Base-by-base conservation (phyloP, 768 basidiomycete genomes). In the Agaricus subrufescens region DNA sequence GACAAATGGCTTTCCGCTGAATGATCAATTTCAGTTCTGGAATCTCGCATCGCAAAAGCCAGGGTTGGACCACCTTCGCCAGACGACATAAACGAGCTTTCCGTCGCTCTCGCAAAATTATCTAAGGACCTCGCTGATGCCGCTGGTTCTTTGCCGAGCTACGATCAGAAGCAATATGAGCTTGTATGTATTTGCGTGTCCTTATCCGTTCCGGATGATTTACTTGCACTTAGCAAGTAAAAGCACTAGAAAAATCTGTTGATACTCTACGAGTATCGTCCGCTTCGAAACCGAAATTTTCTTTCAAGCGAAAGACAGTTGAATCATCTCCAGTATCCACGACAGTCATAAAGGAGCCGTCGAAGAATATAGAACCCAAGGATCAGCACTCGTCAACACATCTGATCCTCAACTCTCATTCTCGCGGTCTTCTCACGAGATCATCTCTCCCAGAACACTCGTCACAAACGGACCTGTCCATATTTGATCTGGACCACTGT, bases 81-180 rank as follows among this genome's bases (percentile, higher is more conserved):
- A 40, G 84, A 3, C 74, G 79, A 54, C 70, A 66, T 15, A 7
- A 34, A 34, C 11, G 34, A 34, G 3, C 60, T 87, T 7, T 71
- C 82, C 3, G 58, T 72, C 8, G 80, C 81, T 42, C 67, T 86
- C 19, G 78, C 84, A 3, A 81, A 79, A 57, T 67, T 90, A 44
- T 74, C 81, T 44, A 91, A 85, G 62, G 74, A 73, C 25, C 75
- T 92, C 15, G 73, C 76, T 5, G 86, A 85, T 65, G 88, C 85
- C 4, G 82, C 80, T 8, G 77, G 78, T 6, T 82, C 78, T 56
- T 70, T 93, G 45, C 86, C 89, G 3, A 73, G 78, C 39, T 90
- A 89, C 64, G 88, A 91, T 67, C 89, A 87, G 64, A 78, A 85
- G 52, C 85, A 84, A 63, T 87, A 78, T 64, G 86, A 87, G 66